phyloP scores from a whole-genome alignment of 2,329 filamentous ascomycete species.

The Plectosphaerella plurivora region DNA sequence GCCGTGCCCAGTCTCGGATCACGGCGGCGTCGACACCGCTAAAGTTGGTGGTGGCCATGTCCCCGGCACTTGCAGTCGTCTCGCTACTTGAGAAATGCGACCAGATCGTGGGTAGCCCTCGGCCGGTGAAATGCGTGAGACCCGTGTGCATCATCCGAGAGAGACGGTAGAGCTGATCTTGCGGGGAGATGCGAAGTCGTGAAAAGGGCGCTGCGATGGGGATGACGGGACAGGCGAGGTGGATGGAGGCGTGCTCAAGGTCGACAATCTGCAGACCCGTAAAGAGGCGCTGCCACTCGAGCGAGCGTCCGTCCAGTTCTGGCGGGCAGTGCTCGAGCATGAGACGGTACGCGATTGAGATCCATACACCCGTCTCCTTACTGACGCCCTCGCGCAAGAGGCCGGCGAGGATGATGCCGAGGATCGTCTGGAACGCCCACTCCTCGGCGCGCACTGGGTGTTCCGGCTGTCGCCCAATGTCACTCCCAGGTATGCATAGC shows the following conservation, averaged over 20 bases:
- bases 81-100: conserved; percentile 27
- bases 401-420: conserved; percentile 34
- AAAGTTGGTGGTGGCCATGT: conserved; percentile 20
- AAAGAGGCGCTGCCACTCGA: conserved; percentile 35
- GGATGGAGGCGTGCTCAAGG: conserved; percentile 36
- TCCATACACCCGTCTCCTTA: conserved; percentile 36
- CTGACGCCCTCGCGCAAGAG: conserved; percentile 36
- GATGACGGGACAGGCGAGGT: conserved; percentile 34
- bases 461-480: conserved; percentile 18
- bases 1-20: conserved; percentile 35
- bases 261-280: conserved; percentile 35
- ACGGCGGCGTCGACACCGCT: conserved; percentile 33
- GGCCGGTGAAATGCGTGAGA: conserved; percentile 34
- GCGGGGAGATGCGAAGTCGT: conserved; percentile 27
- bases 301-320: conserved; percentile 27
- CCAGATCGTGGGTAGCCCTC: conserved; percentile 37
- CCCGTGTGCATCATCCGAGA: conserved; percentile 41
- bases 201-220: conserved; percentile 32
- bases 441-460: conserved; percentile 23
- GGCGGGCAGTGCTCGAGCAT: conserved; percentile 35
- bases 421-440: conserved; percentile 35
- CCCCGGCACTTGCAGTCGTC: conserved; percentile 7
- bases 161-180: conserved; percentile 34
- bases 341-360: conserved; percentile 35
- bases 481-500: conserved; percentile 28